Evolutionary conservation across 306 rosid species (phyloP).

Genomic region (Vicia villosa): DNA sequence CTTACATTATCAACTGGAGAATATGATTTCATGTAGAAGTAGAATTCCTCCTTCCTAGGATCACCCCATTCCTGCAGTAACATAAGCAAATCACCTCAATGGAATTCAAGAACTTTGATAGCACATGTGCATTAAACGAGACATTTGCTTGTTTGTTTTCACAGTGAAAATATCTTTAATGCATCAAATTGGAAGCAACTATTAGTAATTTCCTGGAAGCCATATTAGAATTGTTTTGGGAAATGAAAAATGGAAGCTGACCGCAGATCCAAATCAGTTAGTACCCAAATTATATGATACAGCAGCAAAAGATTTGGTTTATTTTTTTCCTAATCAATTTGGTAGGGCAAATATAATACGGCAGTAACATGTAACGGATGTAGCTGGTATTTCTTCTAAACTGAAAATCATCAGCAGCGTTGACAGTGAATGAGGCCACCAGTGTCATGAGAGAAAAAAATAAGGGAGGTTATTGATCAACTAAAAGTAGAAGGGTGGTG

Average conservation of each 20-base stretch:
- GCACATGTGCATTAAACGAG: not conserved
- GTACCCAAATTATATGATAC: not conserved
- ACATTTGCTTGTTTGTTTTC: not conserved
- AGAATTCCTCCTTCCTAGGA: slow-evolving; percentile 88
- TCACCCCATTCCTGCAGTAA: slow-evolving; percentile 97
- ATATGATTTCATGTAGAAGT: slow-evolving; percentile 95
- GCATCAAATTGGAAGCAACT: not conserved
- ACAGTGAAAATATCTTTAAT: not conserved
- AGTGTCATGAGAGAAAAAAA: no score
- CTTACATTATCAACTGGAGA: slow-evolving; percentile 95
- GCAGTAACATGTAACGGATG: not conserved
- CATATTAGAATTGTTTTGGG: not conserved
- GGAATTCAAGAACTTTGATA: slow-evolving; percentile 15
- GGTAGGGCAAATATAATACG: not conserved
- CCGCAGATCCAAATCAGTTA: not conserved
- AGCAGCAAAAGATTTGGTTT: not conserved
- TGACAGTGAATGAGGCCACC: no score
- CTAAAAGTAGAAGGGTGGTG: no score
- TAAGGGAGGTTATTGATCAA: no score
- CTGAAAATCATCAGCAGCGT: no score
- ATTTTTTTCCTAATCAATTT: not conserved
- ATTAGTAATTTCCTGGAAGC: not conserved
- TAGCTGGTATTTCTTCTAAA: no score
- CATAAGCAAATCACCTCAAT: slow-evolving; percentile 29
- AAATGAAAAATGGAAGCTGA: not conserved